Evolutionary conservation across 2,329 filamentous ascomycete species (phyloP).

Genomic region (Botryotinia calthae): DNA sequence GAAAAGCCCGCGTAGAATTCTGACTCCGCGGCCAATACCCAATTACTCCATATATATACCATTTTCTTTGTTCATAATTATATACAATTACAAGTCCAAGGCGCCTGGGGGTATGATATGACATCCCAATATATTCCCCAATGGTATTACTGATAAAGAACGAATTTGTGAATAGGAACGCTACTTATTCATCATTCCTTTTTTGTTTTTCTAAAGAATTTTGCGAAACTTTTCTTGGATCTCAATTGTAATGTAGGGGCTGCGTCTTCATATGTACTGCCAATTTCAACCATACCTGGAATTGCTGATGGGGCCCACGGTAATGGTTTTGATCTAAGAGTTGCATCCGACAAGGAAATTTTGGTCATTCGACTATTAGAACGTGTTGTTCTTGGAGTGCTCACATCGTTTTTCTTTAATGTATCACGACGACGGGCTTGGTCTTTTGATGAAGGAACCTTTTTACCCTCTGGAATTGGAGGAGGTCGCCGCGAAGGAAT

Average conservation of each 20-base stretch:
- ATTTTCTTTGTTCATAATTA: not conserved
- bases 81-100: not conserved
- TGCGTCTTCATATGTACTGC: not conserved
- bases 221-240: constrained; percentile 13
- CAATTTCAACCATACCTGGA: constrained; percentile 17
- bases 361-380: constrained; percentile 1
- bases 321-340: constrained; percentile 15
- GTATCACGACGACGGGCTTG: not conserved
- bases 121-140: not conserved
- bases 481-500: constrained; percentile 20
- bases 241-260: not conserved
- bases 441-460: not conserved
- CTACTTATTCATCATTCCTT: not conserved
- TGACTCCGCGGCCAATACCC: no score
- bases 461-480: constrained; percentile 16
- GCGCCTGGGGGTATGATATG: not conserved
- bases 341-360: constrained; percentile 12
- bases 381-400: not conserved
- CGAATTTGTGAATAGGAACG: not conserved
- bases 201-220: constrained; percentile 10
- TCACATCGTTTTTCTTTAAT: not conserved
- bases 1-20: not conserved
- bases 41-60: not conserved
- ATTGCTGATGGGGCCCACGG: constrained; percentile 18
- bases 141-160: not conserved